Base-by-base conservation (phyloP, 2,329 filamentous ascomycete species). In the Whalleya microplaca region DNA sequence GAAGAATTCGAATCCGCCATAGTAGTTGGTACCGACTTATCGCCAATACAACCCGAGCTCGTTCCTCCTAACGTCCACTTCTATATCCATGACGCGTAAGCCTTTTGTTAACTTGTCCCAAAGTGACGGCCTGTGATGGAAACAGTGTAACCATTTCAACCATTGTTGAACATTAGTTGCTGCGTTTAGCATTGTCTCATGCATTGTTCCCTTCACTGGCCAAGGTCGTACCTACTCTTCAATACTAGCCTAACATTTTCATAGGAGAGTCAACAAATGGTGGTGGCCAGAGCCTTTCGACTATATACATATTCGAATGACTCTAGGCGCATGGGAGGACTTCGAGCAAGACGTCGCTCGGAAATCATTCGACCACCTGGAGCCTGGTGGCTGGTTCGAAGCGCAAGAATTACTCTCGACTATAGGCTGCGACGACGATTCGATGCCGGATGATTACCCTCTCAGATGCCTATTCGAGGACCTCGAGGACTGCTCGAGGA, bases 51-150 rank as follows among this genome's bases (percentile, higher is more conserved):
- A 66, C 86, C 87, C 2, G 75, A 75, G 3, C 77, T 82, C 46
- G 86, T 91, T 0, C 89, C 90, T 0, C 81, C 83, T 18, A 93
- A 93, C 60, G 87, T 92, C 14, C 83, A 85, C 59, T 93, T 93
- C 63, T 85, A 85, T 58, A 81, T 93, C 45, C 88, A 92, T 67
- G 89, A 92, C 65, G 79, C 80, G 70, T 75, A 66, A 69, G 48
- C 37, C 6, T 51, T 41, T 43, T 19, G 74, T 73, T 71, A 74
- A 68, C 64, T 73, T 69, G 6, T 14, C 12, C 41, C 32, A n/a
- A n/a, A n/a, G n/a, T n/a, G n/a, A n/a, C n/a, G n/a, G n/a, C n/a
- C n/a, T n/a, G 32, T 14, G 3, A 37, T 6, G 32, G 10, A 14
- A 37, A 14, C 32, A 37, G 32, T 37, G 32, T 12, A 16, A 14